phyloP scores from a whole-genome alignment of 1,284 basidiomycete species.

The Mrakiaceae sp. region DNA sequence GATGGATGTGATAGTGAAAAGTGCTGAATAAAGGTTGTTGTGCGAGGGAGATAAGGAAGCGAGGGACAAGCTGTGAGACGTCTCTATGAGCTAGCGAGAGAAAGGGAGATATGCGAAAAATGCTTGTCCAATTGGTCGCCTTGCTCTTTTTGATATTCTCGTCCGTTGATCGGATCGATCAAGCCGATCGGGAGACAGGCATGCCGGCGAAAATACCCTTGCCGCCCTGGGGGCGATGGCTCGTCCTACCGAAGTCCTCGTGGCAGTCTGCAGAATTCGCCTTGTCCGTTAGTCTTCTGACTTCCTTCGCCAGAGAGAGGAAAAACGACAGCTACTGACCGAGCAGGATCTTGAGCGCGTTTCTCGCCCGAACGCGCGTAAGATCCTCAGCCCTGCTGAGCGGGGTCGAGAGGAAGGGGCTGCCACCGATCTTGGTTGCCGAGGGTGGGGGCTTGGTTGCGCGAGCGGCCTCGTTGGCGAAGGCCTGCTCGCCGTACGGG shows the following conservation, averaged over 20 bases:
- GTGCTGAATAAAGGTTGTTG: too few relatives aligned
- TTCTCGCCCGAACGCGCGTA: conserved; percentile 73
- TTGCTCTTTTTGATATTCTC: background rate
- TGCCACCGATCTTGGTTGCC: conserved; percentile 25
- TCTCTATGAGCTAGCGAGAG: background rate
- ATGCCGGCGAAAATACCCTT: conserved; percentile 8
- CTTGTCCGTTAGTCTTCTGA: too few relatives aligned
- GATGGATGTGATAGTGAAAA: background rate
- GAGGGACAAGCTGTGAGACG: too few relatives aligned
- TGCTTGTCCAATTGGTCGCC: background rate
- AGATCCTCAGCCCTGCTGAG: conserved; percentile 61
- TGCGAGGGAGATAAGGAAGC: too few relatives aligned
- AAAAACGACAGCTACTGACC: background rate
- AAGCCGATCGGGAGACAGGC: background rate
- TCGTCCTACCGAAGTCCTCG: conserved; percentile 16
- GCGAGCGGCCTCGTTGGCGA: too few relatives aligned
- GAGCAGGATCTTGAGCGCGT: conserved; percentile 78
- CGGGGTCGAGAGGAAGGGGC: conserved; percentile 49
- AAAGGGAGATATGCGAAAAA: background rate
- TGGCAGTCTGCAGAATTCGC: conserved; percentile 1
- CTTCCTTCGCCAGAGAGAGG: background rate
- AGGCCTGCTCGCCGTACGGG: conserved; percentile 53
- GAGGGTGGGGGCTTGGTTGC: background rate
- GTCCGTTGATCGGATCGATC: background rate
- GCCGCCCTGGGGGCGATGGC: conserved; percentile 3